A percentile compares a stretch with the other conserved stretches of the same genome.
These are phyloP conservation scores for Fusarium euwallaceae DNA, from an alignment of 2,329 filamentous ascomycete species.

Conservation along the genomic window DNA sequence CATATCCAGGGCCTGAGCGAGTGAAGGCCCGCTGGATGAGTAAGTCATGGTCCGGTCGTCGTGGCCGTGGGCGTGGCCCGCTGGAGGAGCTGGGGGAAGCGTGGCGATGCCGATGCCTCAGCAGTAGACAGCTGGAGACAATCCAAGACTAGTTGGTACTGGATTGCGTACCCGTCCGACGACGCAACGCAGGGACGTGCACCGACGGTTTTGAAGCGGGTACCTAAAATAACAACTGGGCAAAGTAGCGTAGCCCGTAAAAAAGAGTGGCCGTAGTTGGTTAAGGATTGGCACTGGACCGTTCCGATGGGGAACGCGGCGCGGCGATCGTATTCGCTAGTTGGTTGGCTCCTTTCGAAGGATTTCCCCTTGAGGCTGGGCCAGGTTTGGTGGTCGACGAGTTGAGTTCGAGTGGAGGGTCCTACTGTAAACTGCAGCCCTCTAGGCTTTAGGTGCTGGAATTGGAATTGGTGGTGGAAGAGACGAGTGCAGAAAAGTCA, in stretches of 20 bases:
- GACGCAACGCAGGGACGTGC: slow-evolving; percentile 37
- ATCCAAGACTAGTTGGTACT: not conserved
- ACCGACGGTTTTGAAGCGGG: slow-evolving; percentile 36
- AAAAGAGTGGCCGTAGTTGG: slow-evolving; percentile 4
- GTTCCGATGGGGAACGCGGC: slow-evolving; percentile 27
- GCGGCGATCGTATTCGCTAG: slow-evolving; percentile 45
- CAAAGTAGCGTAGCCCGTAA: not conserved
- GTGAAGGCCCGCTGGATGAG: slow-evolving; percentile 53
- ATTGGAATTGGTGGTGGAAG: slow-evolving; percentile 9
- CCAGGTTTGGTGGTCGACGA: slow-evolving; percentile 14
- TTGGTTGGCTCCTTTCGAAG: slow-evolving; percentile 20
- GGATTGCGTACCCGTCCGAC: slow-evolving; percentile 37
- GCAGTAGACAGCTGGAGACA: slow-evolving; percentile 4
- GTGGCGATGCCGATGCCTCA: slow-evolving; percentile 43
- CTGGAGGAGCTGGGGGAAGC: slow-evolving; percentile 26
- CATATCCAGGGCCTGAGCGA: slow-evolving; percentile 52
- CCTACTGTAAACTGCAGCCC: slow-evolving; percentile 1
- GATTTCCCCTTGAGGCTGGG: slow-evolving; percentile 11
- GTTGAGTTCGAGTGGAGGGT: not conserved
- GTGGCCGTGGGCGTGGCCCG: slow-evolving; percentile 47
- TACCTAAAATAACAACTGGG: slow-evolving; percentile 41
- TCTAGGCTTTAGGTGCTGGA: slow-evolving; percentile 11
- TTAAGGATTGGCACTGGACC: slow-evolving; percentile 18
- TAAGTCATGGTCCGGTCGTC: slow-evolving; percentile 51
- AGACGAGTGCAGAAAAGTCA: slow-evolving; percentile 19